phyloP scores from a whole-genome alignment of 2,329 filamentous ascomycete genomes.

The Ustilaginoidea virens region DNA sequence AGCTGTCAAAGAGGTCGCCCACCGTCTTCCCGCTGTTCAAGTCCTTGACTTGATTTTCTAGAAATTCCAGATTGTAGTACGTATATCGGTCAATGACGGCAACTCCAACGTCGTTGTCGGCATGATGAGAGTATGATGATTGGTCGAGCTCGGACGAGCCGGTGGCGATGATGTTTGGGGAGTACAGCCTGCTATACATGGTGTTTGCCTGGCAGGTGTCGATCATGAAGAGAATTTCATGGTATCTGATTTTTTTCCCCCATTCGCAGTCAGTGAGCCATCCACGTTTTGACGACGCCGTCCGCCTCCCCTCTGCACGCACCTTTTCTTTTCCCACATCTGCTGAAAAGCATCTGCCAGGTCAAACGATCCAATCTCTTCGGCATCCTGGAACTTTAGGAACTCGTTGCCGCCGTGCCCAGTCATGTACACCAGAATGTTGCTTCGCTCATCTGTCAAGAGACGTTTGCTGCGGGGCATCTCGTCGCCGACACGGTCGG shows the following conservation, averaged over 20 bases:
- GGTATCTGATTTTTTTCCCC: too few species aligned
- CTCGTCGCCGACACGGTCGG: constrained; percentile 84
- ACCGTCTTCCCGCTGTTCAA: constrained; percentile 78
- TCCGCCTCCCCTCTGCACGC: too few species aligned
- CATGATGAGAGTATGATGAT: constrained; percentile 93
- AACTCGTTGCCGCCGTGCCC: constrained; percentile 97
- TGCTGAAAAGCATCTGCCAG: constrained; percentile 94
- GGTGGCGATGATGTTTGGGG: constrained; percentile 93
- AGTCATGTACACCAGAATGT: constrained; percentile 98
- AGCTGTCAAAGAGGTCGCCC: constrained; percentile 90
- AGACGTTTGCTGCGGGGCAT: constrained; percentile 90
- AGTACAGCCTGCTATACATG: constrained; percentile 98
- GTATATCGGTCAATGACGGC: constrained; percentile 98
- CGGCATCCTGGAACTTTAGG: constrained; percentile 93
- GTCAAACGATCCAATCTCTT: constrained; percentile 94
- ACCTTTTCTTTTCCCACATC: constrained; percentile 99
- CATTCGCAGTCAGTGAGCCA: too few species aligned
- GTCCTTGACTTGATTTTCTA: constrained; percentile 79
- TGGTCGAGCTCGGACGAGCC: constrained; percentile 94
- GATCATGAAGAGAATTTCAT: constrained; percentile 99
- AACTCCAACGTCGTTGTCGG: constrained; percentile 93
- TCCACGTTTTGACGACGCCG: too few species aligned
- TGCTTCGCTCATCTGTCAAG: constrained; percentile 87
- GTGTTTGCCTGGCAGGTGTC: constrained; percentile 99
- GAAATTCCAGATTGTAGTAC: constrained; percentile 94